phyloP scores from a whole-genome alignment of 2,329 filamentous ascomycete genomes.

The Cordyceps tenuipes region DNA sequence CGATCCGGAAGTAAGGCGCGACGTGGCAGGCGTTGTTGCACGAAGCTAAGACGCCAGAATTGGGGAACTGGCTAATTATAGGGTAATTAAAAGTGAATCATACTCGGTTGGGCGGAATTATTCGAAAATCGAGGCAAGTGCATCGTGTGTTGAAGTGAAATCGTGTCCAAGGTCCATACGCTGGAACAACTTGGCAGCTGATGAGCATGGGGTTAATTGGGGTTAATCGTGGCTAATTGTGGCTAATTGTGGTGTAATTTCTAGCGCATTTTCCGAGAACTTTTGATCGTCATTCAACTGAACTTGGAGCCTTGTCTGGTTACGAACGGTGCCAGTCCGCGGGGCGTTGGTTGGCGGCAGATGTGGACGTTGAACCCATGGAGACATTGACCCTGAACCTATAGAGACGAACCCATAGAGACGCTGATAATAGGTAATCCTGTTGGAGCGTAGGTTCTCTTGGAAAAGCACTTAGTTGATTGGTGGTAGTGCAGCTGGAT shows the following conservation, averaged over 20 bases:
- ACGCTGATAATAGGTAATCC: not conserved
- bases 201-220: not conserved
- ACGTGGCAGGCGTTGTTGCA: not conserved
- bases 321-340: too few species aligned
- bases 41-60: not conserved
- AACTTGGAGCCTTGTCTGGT: too few species aligned
- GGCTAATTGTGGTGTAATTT: not conserved
- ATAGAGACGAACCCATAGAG: too few species aligned
- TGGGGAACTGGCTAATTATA: not conserved
- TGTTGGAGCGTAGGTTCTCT: not conserved
- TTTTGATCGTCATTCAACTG: too few species aligned
- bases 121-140: not conserved
- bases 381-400: too few species aligned
- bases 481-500: not conserved
- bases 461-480: slow-evolving; percentile 2
- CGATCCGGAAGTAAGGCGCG: not conserved
- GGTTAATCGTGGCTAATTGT: not conserved
- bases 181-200: not conserved
- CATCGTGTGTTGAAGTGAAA: not conserved
- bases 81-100: not conserved
- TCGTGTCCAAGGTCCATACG: not conserved
- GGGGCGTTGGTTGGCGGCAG: too few species aligned
- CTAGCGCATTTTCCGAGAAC: too few species aligned
- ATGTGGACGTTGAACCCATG: too few species aligned
- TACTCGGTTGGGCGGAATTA: not conserved